Percentiles rank a stretch among this genome's conserved stretches.
phyloP scores from a whole-genome alignment of 2,329 filamentous ascomycete genomes.

The Ascochyta clinopodiicola region DNA sequence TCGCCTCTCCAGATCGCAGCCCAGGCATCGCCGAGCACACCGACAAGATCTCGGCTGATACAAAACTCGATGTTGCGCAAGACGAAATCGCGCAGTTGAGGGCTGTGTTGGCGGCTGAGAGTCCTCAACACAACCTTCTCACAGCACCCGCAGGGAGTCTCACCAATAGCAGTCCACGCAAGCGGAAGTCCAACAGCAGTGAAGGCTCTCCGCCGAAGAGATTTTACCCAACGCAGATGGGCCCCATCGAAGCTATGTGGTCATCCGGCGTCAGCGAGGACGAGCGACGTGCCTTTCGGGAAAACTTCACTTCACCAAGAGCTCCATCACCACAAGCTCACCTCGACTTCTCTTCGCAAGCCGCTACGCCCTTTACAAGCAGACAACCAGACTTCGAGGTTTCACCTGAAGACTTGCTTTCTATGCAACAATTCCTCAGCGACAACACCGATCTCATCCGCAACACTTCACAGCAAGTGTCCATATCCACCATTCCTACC shows the following conservation, averaged over 20 bases:
- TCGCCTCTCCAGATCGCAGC: neutral
- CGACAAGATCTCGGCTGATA: neutral
- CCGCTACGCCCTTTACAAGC: neutral
- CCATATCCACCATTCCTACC: neutral
- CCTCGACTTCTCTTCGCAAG: neutral
- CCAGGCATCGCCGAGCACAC: neutral
- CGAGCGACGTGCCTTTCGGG: neutral
- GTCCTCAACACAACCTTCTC: neutral
- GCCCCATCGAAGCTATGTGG: constrained; percentile 18
- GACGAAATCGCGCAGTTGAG: constrained; percentile 12
- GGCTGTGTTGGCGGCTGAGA: constrained; percentile 1
- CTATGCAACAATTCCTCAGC: neutral
- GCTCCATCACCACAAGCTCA: constrained; percentile 2
- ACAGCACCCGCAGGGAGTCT: neutral
- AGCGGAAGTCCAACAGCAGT: neutral
- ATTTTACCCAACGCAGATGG: neutral
- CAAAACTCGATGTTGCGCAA: neutral
- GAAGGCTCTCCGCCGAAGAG: neutral
- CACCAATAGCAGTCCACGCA: neutral
- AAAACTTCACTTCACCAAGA: neutral
- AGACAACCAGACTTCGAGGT: neutral
- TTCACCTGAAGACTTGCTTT: neutral
- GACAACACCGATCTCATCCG: neutral
- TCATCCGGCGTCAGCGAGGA: neutral
- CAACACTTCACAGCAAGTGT: neutral